Base-by-base conservation (phyloP, 768 basidiomycete genomes). In the Paxillus ammoniavirescens region DNA sequence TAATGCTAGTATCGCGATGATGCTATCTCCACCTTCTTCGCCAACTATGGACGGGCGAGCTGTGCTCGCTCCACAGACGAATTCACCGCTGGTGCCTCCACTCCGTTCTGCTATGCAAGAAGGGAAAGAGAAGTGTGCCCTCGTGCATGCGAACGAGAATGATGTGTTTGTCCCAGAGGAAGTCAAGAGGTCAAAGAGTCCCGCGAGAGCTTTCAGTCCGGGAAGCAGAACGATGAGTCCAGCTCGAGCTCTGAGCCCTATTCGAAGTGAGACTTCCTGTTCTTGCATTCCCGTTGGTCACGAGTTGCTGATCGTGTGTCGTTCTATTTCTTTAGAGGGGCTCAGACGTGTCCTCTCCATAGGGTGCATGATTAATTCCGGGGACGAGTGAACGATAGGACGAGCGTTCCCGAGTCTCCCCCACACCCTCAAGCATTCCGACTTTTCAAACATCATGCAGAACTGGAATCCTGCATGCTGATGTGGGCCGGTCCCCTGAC, bases 281-380 rank as follows among this genome's bases (percentile, higher is more conserved):
- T 59, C 10, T 33, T n/a, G 12, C 17, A 49, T 41, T 12, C 5
- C 10, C 30, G 30, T 12, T n/a, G n/a, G 15, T 38, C 31, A 1
- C 9, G 18, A 42, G 9, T 41, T 44, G 13, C 49, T 62, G 18
- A 66, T 31, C 49, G 46, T 26, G 15, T 40, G 5, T 53, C 49
- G 9, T 33, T 48, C 30, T 40, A 14, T 37, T 17, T 21, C 36
- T 7, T 5, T 40, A 70, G 68, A 65, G 53, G 60, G 68, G 2
- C 61, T 70, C 21, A 67, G 53, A 51, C 70, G 66, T 35, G 59
- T 70, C 42, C 48, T 70, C 10, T 57, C 66, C 17, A 49, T 68
- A 8, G 61, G 59, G 2, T 55, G 37, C 38, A 21, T 59, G 48
- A 52, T 31, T 13, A 49, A 56, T 14, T 46, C 35, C 14, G 33